phyloP scores from a whole-genome alignment of 306 rosid genomes.

The Datisca glomerata region DNA sequence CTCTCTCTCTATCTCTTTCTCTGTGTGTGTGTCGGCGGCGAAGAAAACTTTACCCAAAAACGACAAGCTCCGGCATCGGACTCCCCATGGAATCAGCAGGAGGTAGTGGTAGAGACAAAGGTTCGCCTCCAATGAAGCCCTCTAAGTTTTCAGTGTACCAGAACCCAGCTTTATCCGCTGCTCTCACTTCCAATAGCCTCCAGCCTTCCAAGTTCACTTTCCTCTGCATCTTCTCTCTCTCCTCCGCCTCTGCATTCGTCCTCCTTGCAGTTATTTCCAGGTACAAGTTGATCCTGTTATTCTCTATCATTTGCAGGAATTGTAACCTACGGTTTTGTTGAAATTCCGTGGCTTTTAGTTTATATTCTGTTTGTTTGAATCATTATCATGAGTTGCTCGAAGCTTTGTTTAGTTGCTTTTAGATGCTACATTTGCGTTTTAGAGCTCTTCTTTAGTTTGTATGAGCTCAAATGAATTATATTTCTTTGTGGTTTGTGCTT shows the following conservation, averaged over 20 bases:
- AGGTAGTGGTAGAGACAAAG: constrained; percentile 19
- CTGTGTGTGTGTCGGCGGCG: no score
- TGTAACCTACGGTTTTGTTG: background rate
- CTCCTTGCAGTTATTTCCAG: constrained; percentile 47
- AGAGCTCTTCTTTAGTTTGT: no score
- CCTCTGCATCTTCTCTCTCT: constrained; percentile 44
- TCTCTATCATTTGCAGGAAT: background rate
- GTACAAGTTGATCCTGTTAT: constrained; percentile 18
- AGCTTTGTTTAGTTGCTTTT: no score
- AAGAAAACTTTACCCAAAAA: no score
- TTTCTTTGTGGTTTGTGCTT: no score
- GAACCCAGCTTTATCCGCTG: constrained; percentile 63
- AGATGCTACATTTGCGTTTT: no score
- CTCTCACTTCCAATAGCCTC: constrained; percentile 66
- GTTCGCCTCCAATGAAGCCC: constrained; percentile 37
- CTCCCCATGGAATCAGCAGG: constrained; percentile 23
- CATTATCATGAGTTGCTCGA: no score
- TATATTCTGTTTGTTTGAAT: constrained; percentile 1
- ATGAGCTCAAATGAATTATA: no score
- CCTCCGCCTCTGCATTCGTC: constrained; percentile 49
- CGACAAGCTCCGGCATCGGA: no score
- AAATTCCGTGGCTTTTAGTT: background rate
- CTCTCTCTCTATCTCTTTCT: no score
- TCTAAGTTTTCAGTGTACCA: constrained; percentile 66
- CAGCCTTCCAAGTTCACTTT: constrained; percentile 56